A percentile compares a stretch with the other conserved stretches of the same genome.
Conservation (phyloP, 352 stramenopile species). For the Phytophthora cryptogea region DNA sequence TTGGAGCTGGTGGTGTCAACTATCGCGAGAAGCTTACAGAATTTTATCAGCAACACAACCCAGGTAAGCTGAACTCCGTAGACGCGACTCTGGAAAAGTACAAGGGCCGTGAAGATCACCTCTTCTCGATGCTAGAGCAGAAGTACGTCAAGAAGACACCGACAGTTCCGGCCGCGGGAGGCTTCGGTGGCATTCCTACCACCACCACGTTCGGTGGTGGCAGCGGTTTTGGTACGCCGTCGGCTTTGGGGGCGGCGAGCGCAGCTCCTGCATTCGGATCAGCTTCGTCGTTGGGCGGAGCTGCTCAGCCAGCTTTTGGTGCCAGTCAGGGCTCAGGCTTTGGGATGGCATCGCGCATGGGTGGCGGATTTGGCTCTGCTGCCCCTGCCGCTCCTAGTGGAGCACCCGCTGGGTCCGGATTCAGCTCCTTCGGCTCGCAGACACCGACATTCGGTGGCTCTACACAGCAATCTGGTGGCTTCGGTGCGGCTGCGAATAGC, state of each 20-base stretch:
- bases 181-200: constrained; percentile 45
- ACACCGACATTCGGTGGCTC: constrained; percentile 37
- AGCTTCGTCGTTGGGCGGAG: constrained; percentile 47
- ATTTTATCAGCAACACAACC: constrained; percentile 82
- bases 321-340: constrained; percentile 23
- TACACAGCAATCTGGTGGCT: constrained; percentile 30
- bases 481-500: constrained; percentile 32
- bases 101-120: constrained; percentile 63
- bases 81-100: constrained; percentile 77
- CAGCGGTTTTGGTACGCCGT: constrained; percentile 54
- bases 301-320: constrained; percentile 44
- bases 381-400: constrained; percentile 23
- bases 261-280: constrained; percentile 54
- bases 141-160: constrained; percentile 64
- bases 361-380: constrained; percentile 37
- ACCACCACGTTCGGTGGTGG: constrained; percentile 41
- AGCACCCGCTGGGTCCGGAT: constrained; percentile 39
- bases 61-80: constrained; percentile 68
- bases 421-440: constrained; percentile 48
- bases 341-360: constrained; percentile 31
- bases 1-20: constrained; percentile 42
- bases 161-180: constrained; percentile 22
- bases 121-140: constrained; percentile 79
- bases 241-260: constrained; percentile 45
- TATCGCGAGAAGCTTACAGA: constrained; percentile 59